Percentiles rank a stretch among this genome's conserved stretches.
Evolutionary conservation across 352 stramenopile species (phyloP).

Genomic region (Elongisporangium undulatum): DNA sequence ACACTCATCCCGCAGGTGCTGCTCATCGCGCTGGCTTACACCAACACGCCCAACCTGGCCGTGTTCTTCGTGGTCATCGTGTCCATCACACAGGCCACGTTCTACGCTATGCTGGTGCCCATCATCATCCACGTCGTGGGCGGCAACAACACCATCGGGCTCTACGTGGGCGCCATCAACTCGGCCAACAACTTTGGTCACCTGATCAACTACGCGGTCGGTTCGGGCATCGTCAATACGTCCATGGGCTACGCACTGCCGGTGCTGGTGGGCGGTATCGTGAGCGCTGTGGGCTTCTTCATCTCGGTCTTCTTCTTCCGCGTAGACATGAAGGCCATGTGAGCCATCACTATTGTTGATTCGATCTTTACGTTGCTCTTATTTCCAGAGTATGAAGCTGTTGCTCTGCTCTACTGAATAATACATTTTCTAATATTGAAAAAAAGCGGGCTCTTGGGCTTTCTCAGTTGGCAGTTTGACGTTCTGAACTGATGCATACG

Average conservation of each 20-base stretch:
- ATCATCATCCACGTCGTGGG: constrained; percentile 27
- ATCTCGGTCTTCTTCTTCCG: constrained; percentile 51
- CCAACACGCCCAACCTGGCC: constrained; percentile 25
- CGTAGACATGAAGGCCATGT: constrained; percentile 71
- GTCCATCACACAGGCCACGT: constrained; percentile 35
- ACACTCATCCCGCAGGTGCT: constrained; percentile 41
- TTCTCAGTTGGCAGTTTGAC: too few relatives aligned
- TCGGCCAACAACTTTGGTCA: constrained; percentile 16
- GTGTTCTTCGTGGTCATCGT: constrained; percentile 37
- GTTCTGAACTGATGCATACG: too few relatives aligned
- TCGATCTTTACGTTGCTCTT: too few relatives aligned
- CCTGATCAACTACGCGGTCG: constrained; percentile 18
- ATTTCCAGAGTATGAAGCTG: too few relatives aligned
- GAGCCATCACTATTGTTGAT: too few relatives aligned
- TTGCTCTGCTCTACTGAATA: too few relatives aligned
- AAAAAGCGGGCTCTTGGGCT: too few relatives aligned
- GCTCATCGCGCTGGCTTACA: constrained; percentile 52
- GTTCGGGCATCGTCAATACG: constrained; percentile 17
- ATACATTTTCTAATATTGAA: too few relatives aligned
- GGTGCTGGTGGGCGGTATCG: constrained; percentile 44
- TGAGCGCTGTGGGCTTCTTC: constrained; percentile 46
- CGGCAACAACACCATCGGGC: constrained; percentile 3
- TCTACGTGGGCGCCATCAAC: constrained; percentile 1
- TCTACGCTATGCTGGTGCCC: constrained; percentile 39
- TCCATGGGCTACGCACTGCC: constrained; percentile 28